These are phyloP conservation scores for Alternaria panax DNA, from an alignment of 2,329 filamentous ascomycete genomes.

Conservation along the genomic window DNA sequence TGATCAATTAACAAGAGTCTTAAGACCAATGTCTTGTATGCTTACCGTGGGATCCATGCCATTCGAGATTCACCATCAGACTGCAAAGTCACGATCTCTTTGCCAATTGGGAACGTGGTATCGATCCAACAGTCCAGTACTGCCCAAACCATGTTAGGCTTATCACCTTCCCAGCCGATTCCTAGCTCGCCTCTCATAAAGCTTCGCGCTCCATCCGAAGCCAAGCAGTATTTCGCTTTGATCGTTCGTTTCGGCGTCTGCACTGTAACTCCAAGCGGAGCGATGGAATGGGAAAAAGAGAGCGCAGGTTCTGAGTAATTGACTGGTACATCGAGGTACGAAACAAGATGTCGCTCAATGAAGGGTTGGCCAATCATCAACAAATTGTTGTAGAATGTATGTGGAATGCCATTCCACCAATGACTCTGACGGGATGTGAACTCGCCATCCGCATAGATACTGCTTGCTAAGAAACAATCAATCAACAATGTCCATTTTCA, in stretches of 20 bases:
- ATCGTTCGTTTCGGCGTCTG: constrained; percentile 16
- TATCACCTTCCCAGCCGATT: constrained; percentile 56
- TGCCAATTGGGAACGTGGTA: constrained; percentile 57
- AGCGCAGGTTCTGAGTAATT: constrained; percentile 52
- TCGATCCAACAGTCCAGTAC: constrained; percentile 60
- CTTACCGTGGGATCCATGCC: constrained; percentile 56
- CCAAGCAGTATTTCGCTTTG: constrained; percentile 22
- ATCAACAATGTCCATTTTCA: neutral
- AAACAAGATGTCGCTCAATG: constrained; percentile 53
- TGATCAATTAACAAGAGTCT: neutral
- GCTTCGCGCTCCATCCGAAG: constrained; percentile 26
- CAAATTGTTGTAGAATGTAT: constrained; percentile 58
- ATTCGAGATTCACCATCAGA: constrained; percentile 56
- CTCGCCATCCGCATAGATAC: constrained; percentile 56
- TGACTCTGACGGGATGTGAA: constrained; percentile 58
- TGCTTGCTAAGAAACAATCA: constrained; percentile 52
- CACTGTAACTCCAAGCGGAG: constrained; percentile 29
- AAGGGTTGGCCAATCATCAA: constrained; percentile 61
- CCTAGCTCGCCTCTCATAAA: constrained; percentile 37
- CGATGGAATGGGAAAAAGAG: constrained; percentile 34
- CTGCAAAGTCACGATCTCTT: constrained; percentile 60
- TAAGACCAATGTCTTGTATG: neutral
- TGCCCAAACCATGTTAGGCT: constrained; percentile 61
- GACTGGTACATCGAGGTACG: constrained; percentile 45
- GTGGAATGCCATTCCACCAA: constrained; percentile 58